Evolutionary conservation across 2,329 filamentous ascomycete species (phyloP).

Genomic region (Arthrobotrys sinensis): DNA sequence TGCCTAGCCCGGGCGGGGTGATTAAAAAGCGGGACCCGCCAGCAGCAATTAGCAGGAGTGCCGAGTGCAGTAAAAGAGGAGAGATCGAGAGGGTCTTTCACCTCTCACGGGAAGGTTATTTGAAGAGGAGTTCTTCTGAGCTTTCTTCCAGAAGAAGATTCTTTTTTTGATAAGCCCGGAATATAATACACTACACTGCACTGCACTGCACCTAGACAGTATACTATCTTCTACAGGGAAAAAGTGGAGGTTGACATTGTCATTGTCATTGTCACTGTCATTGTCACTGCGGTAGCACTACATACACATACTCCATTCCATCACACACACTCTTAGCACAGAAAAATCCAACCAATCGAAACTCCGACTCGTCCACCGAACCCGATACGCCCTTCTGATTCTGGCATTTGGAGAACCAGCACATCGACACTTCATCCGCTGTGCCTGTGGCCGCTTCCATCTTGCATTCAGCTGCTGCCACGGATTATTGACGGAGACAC

Average conservation of each 20-base stretch:
- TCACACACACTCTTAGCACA: constrained; percentile 29
- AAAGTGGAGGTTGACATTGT: constrained; percentile 8
- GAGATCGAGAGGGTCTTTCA: constrained; percentile 4
- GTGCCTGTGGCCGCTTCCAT: constrained; percentile 40
- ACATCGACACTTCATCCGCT: constrained; percentile 59
- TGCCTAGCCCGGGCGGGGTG: constrained; percentile 61
- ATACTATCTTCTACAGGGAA: not conserved
- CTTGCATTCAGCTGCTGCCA: constrained; percentile 47
- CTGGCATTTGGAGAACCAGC: constrained; percentile 40
- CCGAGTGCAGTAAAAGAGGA: constrained; percentile 28
- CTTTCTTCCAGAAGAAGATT: constrained; percentile 20
- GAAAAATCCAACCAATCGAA: constrained; percentile 59
- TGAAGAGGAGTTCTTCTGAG: constrained; percentile 16
- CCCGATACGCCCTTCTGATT: constrained; percentile 27
- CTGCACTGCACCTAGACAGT: not conserved
- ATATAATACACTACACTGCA: too few species aligned
- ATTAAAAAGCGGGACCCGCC: constrained; percentile 60
- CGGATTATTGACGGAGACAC: constrained; percentile 33
- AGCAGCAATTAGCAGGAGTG: constrained; percentile 35
- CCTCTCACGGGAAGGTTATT: constrained; percentile 28
- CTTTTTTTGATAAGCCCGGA: not conserved
- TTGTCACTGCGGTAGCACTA: not conserved
- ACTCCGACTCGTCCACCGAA: constrained; percentile 27
- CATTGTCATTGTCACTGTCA: constrained; percentile 20
- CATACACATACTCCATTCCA: constrained; percentile 11